Evolutionary conservation across 768 basidiomycete genomes (phyloP), one percentile per base, ranked within the genome.

Genomic region (Trametes villosa): DNA sequence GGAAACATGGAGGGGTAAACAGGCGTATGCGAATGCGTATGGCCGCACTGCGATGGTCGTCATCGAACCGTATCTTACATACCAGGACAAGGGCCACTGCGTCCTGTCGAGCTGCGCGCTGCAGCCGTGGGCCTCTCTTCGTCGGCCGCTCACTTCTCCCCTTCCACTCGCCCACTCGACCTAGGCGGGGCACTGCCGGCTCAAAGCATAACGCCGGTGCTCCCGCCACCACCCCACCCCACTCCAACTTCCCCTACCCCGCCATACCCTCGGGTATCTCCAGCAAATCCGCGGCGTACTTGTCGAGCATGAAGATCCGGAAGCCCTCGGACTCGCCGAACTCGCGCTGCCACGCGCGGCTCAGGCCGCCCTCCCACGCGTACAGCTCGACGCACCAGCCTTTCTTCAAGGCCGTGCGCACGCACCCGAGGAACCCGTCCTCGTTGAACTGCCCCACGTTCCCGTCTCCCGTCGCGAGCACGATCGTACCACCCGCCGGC

Each of bases 341-440:
- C 72, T 88, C 85, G 50, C 84, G 78, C 73, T 79, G 83, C 92
- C 91, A 95, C 22, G 87, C 81, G 24, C 84, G 81, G 71, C 92
- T 94, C 60, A 93, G 72, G 1, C 91, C 89, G 47, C 88, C 86
- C 69, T 91, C 89, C 89, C 94, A 98, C 0, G 92, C 91, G 75
- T 94, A 95, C 68, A 98, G 70, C 76, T 98, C 96, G n/a, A 98
- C 94, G 57, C 81, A 83, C 96, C 96, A 98, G 2, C 96, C 96
- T 47, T 88, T 84, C 74, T 86, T 88, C 67, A 98, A 76, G 5
- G 96, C 96, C 13, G 88, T 86, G 58, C 91, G 78, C 13, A 95
- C 92, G 44, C 91, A 90, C 0, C 94, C 94, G 26, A 95, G 72
- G 76, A 97, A 98, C 7, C 96, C 96, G 68, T 94, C 91, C 60